Evolutionary conservation across 139 green algal genomes (phyloP).

Genomic region (Ettlia oleoabundans): DNA sequence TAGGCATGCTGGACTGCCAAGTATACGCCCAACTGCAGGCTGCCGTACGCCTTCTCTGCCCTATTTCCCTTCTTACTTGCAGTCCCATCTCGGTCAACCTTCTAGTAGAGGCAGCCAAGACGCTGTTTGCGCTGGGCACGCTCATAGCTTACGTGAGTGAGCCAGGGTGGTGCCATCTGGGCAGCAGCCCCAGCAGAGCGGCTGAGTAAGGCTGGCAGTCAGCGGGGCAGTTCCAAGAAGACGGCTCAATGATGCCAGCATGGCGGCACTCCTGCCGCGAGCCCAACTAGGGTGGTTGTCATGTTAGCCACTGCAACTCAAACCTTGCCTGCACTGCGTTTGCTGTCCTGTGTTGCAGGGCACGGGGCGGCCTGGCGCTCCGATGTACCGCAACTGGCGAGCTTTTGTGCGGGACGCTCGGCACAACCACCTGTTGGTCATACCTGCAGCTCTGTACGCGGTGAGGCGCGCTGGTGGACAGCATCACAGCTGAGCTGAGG

Average conservation of each 20-base stretch:
- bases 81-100: conserved; percentile 93
- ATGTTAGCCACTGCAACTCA: not conserved
- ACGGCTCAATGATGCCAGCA: too few relatives aligned
- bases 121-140: conserved; percentile 83
- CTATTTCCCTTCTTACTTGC: not conserved
- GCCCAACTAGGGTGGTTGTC: not conserved
- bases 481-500: not conserved
- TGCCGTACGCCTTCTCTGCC: not conserved
- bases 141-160: conserved; percentile 76
- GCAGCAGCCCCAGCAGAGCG: too few relatives aligned
- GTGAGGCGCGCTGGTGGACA: conserved; percentile 67
- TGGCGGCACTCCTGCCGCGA: too few relatives aligned
- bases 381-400: conserved; percentile 69
- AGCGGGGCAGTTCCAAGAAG: not conserved
- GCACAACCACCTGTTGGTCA: conserved; percentile 87
- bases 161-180: not conserved
- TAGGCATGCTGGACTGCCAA: not conserved
- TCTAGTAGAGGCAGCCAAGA: conserved; percentile 89
- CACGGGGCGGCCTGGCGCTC: conserved; percentile 68
- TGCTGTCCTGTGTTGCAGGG: conserved; percentile 56
- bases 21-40: too few relatives aligned
- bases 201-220: not conserved
- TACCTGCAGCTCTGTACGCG: conserved; percentile 90
- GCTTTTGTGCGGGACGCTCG: conserved; percentile 70
- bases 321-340: not conserved